phyloP scores from a whole-genome alignment of 495 filamentous ascomycete genomes.

The Hypoxylon crocopeplum region DNA sequence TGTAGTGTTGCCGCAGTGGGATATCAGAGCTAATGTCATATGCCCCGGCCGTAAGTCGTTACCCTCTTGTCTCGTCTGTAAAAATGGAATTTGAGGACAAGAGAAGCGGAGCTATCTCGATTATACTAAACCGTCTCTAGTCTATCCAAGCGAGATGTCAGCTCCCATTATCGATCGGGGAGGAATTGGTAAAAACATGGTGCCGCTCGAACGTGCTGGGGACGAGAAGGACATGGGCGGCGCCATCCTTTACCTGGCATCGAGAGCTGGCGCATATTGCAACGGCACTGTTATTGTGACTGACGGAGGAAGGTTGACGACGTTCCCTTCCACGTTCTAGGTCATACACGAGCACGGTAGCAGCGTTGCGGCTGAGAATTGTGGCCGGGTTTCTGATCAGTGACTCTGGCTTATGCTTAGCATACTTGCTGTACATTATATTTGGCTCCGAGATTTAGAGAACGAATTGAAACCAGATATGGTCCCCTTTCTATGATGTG shows the following conservation, averaged over 20 bases:
- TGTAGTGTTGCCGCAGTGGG: slow-evolving; percentile 59
- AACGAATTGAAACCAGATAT: too few species aligned
- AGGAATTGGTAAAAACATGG: slow-evolving; percentile 41
- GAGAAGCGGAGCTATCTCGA: background rate
- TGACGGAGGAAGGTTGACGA: slow-evolving; percentile 67
- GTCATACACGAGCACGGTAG: background rate
- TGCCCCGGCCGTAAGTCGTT: slow-evolving; percentile 65
- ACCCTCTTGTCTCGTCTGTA: background rate
- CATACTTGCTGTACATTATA: too few species aligned
- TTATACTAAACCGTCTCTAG: slow-evolving; percentile 37
- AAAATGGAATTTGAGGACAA: background rate
- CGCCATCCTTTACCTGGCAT: slow-evolving; percentile 65
- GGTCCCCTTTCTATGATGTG: background rate
- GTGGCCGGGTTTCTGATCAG: background rate
- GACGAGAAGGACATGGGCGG: slow-evolving; percentile 68
- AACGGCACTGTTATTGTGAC: slow-evolving; percentile 65
- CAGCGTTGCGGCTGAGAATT: background rate
- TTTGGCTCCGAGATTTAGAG: too few species aligned
- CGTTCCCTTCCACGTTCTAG: slow-evolving; percentile 62
- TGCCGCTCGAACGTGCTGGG: slow-evolving; percentile 59
- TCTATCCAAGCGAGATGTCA: slow-evolving; percentile 72
- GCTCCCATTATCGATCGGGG: slow-evolving; percentile 49
- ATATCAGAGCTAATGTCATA: slow-evolving; percentile 70
- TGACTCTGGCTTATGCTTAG: background rate
- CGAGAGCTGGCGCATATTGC: slow-evolving; percentile 67